A percentile compares a stretch with the other conserved stretches of the same genome.
These are phyloP conservation scores for Chlorella sp. DNA, from an alignment of 139 green algal species.

Conservation along the genomic window DNA sequence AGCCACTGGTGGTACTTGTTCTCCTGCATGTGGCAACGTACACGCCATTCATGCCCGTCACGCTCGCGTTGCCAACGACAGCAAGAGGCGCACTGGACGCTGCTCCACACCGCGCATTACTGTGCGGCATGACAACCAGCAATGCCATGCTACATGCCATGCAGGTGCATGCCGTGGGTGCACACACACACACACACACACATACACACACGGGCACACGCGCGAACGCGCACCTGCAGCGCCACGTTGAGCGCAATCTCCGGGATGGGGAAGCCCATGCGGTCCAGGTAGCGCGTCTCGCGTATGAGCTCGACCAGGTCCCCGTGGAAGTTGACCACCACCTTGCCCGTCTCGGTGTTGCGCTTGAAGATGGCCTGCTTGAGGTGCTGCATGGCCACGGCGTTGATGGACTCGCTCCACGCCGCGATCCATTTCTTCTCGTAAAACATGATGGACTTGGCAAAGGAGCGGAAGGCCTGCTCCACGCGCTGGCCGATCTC, in stretches of 20 bases:
- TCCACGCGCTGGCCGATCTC: slow-evolving; percentile 34
- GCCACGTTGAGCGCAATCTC: slow-evolving; percentile 76
- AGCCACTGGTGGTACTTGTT: slow-evolving; percentile 65
- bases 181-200: slow-evolving; percentile 1
- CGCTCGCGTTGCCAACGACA: too few relatives aligned
- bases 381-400: slow-evolving; percentile 55
- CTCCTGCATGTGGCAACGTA: slow-evolving; percentile 44
- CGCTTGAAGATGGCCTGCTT: slow-evolving; percentile 69
- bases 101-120: too few relatives aligned
- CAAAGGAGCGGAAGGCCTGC: slow-evolving; percentile 55
- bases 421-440: slow-evolving; percentile 72
- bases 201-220: not conserved
- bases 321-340: slow-evolving; percentile 44
- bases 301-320: slow-evolving; percentile 66
- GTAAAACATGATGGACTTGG: slow-evolving; percentile 70
- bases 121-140: too few relatives aligned
- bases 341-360: slow-evolving; percentile 24
- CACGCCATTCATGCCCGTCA: too few relatives aligned
- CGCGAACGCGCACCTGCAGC: slow-evolving; percentile 46
- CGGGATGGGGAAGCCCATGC: slow-evolving; percentile 80
- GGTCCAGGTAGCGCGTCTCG: slow-evolving; percentile 83
- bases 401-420: slow-evolving; percentile 70
- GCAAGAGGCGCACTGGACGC: too few relatives aligned
- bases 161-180: too few relatives aligned
- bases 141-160: too few relatives aligned